A percentile compares a stretch with the other conserved stretches of the same genome.
phyloP scores from a whole-genome alignment of 305 asterid species.

The Striga hermonthica region DNA sequence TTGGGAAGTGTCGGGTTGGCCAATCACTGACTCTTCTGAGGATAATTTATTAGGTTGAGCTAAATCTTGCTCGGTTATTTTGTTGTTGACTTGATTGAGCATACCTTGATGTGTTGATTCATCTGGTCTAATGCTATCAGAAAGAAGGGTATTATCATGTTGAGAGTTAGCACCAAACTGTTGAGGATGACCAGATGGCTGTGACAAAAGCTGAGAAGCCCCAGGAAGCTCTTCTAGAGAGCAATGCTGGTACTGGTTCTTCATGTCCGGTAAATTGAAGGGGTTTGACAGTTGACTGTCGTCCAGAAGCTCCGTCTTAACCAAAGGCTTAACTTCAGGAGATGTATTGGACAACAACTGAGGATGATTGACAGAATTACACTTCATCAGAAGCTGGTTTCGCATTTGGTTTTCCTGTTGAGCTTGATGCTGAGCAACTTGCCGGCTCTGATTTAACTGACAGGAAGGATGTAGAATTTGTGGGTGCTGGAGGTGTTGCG shows the following conservation, averaged over 20 bases:
- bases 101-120: slow-evolving; percentile 45
- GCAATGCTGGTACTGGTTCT: slow-evolving; percentile 53
- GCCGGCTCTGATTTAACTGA: slow-evolving; percentile 58
- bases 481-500: slow-evolving; percentile 57
- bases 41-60: slow-evolving; percentile 71
- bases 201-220: slow-evolving; percentile 49
- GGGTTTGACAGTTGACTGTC: slow-evolving; percentile 56
- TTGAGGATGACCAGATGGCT: slow-evolving; percentile 39
- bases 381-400: slow-evolving; percentile 50
- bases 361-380: slow-evolving; percentile 49
- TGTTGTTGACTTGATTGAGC: slow-evolving; percentile 62
- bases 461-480: slow-evolving; percentile 57
- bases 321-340: slow-evolving; percentile 55
- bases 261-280: slow-evolving; percentile 55
- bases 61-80: slow-evolving; percentile 58
- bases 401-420: slow-evolving; percentile 66
- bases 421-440: slow-evolving; percentile 51
- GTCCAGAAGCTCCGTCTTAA: slow-evolving; percentile 50
- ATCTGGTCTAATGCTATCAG: slow-evolving; percentile 51
- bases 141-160: slow-evolving; percentile 50
- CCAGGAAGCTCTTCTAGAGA: slow-evolving; percentile 51
- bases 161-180: slow-evolving; percentile 51
- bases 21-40: slow-evolving; percentile 60
- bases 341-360: slow-evolving; percentile 52
- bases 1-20: slow-evolving; percentile 52